Evolutionary conservation across 257 asterid genomes (phyloP), one percentile per base, ranked within the genome.

Genomic region (Solanum lycopersicoides): DNA sequence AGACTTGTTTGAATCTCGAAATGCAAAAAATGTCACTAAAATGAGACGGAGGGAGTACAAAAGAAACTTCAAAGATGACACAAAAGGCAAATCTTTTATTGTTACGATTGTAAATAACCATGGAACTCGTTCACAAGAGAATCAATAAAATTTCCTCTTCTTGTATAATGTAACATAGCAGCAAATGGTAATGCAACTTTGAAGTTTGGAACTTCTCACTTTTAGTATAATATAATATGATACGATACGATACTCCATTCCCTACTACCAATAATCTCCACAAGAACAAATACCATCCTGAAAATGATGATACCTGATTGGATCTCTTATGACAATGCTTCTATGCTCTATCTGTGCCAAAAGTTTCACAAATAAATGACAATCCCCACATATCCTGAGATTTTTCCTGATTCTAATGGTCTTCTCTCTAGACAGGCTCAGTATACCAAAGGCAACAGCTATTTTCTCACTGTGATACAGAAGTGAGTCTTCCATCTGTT

Each of bases 281-380:
- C 98, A 96, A 42, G 98, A 94, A 88, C 99, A 96, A 75, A 83
- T 77, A 28, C 98, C 99, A 72, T 91, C 93, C 88, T 90, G 92
- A 88, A 96, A 96, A 93, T 95, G 99, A 90, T 96, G 99, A 92
- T 96, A 94, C 77, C 98, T 94, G 45, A 96, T 91, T 63, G 98
- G 98, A 91, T 96, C 99, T 91, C 99, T 92, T 65, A 96, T 94
- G 80, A 94, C 98, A 60, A 96, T 92, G 91, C 89, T 83, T 56
- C 95, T 89, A 63, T 53, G 66, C 89, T 94, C 98, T 93, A 92
- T 80, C 86, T 93, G 93, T 8, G 98, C 88, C 93, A 95, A 84
- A 73, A 96, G 89, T 88, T 95, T 95, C 3, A 98, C 96, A 25
- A 96, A 96, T 45, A 92, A 89, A 89, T 96, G 99, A 72, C 98